These are phyloP conservation scores for Candida andamanensis DNA, from an alignment of 805 yeast genomes.

Conservation along the genomic window DNA sequence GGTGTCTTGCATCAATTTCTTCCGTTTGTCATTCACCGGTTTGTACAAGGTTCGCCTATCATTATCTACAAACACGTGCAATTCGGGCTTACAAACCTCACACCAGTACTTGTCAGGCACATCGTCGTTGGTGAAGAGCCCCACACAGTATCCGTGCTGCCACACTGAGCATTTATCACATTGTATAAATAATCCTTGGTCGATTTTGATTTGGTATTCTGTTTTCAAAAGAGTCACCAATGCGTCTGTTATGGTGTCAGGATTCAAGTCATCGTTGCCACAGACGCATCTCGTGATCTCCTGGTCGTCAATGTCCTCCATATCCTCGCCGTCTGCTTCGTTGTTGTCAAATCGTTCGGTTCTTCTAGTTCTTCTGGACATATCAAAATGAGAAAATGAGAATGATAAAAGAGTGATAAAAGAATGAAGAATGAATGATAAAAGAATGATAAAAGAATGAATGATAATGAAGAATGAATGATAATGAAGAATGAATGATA, in stretches of 20 bases:
- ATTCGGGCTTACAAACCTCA: constrained; percentile 82
- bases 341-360: constrained; percentile 3
- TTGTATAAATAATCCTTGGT: constrained; percentile 67
- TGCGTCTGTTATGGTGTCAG: constrained; percentile 19
- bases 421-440: neutral
- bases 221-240: constrained; percentile 20
- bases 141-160: constrained; percentile 98
- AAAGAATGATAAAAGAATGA: too few relatives aligned
- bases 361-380: constrained; percentile 10
- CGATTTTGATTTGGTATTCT: constrained; percentile 36
- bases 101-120: constrained; percentile 96
- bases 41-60: constrained; percentile 30
- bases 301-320: constrained; percentile 28
- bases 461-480: too few relatives aligned
- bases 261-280: constrained; percentile 33
- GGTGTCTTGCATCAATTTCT: constrained; percentile 22
- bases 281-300: constrained; percentile 42
- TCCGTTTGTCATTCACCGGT: constrained; percentile 39
- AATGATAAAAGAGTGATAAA: too few relatives aligned
- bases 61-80: constrained; percentile 51
- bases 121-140: constrained; percentile 64
- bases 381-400: neutral
- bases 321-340: constrained; percentile 12
- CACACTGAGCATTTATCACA: constrained; percentile 91
- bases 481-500: too few relatives aligned